phyloP scores from a whole-genome alignment of 2,329 filamentous ascomycete species.

The Cryphonectria naterciae region DNA sequence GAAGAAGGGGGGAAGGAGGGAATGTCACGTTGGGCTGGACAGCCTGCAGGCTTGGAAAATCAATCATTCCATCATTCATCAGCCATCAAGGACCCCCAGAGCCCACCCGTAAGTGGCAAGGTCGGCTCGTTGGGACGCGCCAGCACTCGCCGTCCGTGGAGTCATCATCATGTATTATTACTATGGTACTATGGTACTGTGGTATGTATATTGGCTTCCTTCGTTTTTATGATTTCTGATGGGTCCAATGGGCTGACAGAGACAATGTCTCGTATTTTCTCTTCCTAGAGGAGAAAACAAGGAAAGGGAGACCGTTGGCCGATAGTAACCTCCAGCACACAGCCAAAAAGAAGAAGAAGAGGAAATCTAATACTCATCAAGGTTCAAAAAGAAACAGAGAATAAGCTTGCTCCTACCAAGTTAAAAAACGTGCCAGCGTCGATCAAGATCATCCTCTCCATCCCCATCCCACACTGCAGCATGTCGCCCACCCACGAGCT shows the following conservation, averaged over 20 bases:
- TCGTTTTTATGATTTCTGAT: background rate
- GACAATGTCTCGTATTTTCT: background rate
- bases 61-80: constrained; percentile 14
- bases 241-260: background rate
- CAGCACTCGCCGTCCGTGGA: background rate
- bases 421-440: background rate
- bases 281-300: background rate
- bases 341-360: background rate
- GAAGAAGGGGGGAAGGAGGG: background rate
- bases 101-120: background rate
- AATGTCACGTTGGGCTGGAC: background rate
- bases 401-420: background rate
- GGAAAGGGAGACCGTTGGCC: background rate
- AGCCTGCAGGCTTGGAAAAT: constrained; percentile 1
- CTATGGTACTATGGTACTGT: no score
- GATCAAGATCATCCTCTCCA: background rate
- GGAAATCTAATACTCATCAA: no score
- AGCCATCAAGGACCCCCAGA: background rate
- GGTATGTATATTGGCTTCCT: background rate
- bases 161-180: background rate
- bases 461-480: background rate
- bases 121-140: background rate
- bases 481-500: constrained; percentile 1
- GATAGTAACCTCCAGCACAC: no score
- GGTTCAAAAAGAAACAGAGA: background rate